These are phyloP conservation scores for Dactylellina cionopaga DNA, from an alignment of 2,329 filamentous ascomycete species.

Conservation along the genomic window DNA sequence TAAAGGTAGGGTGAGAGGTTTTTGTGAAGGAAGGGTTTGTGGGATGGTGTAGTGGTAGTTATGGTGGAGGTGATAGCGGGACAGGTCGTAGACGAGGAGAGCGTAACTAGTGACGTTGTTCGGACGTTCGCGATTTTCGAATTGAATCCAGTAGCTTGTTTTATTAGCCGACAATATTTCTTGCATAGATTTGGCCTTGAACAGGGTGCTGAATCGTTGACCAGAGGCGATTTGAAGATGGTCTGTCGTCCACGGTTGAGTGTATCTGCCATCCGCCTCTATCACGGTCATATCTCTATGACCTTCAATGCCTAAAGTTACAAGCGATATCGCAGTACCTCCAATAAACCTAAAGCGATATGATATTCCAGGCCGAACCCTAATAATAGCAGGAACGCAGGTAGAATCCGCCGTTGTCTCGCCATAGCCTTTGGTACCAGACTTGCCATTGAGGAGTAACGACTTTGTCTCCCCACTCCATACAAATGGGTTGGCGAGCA, in stretches of 20 bases:
- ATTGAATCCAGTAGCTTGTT: slow-evolving; percentile 63
- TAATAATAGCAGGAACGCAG: slow-evolving; percentile 65
- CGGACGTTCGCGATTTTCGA: slow-evolving; percentile 66
- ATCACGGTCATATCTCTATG: slow-evolving; percentile 70
- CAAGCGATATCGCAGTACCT: slow-evolving; percentile 67
- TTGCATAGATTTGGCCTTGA: slow-evolving; percentile 64
- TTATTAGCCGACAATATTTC: slow-evolving; percentile 57
- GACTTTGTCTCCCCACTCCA: slow-evolving; percentile 71
- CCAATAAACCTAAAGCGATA: slow-evolving; percentile 73
- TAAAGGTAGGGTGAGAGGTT: slow-evolving; percentile 60
- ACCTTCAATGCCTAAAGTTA: slow-evolving; percentile 68
- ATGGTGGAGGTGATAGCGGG: background rate
- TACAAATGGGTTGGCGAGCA: slow-evolving; percentile 65
- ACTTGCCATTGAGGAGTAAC: slow-evolving; percentile 69
- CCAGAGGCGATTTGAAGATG: slow-evolving; percentile 69
- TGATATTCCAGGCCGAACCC: slow-evolving; percentile 69
- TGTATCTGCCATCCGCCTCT: slow-evolving; percentile 69
- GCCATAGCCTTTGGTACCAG: slow-evolving; percentile 62
- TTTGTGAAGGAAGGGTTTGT: slow-evolving; percentile 57
- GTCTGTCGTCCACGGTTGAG: slow-evolving; percentile 63
- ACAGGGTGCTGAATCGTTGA: slow-evolving; percentile 70
- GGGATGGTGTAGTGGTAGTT: slow-evolving; percentile 41
- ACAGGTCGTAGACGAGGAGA: slow-evolving; percentile 63
- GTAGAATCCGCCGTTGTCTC: slow-evolving; percentile 58
- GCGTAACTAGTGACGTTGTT: slow-evolving; percentile 64